Percentiles rank a stretch among this genome's conserved stretches.
Conservation (phyloP, 1,139 yeast species). For the Zygoascus sp. region DNA sequence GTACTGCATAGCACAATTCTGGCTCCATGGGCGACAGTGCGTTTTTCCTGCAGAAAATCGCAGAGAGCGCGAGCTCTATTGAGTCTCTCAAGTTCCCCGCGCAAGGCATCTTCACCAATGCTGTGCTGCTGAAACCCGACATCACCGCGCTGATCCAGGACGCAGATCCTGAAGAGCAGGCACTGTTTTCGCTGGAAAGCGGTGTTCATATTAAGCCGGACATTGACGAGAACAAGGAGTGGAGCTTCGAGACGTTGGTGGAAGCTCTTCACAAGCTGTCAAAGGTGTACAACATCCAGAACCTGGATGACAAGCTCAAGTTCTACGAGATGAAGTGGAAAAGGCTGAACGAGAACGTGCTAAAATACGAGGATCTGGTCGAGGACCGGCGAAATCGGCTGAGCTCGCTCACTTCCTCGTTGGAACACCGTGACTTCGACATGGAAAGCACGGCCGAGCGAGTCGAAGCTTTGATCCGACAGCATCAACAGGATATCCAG, state of each 20-base stretch:
- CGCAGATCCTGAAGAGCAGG: conserved; percentile 51
- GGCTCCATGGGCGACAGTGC: conserved; percentile 9
- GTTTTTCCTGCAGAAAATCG: conserved; percentile 22
- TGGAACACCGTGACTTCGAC: conserved; percentile 22
- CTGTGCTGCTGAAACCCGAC: conserved; percentile 51
- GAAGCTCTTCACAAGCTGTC: conserved; percentile 32
- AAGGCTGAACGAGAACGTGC: conserved; percentile 27
- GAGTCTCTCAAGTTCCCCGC: conserved; percentile 43
- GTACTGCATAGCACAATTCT: too few relatives aligned
- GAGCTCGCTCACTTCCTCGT: conserved; percentile 18
- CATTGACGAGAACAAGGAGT: conserved; percentile 22
- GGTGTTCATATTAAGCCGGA: conserved; percentile 13
- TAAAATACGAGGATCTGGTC: conserved; percentile 34
- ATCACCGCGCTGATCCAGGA: conserved; percentile 59
- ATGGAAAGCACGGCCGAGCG: conserved; percentile 17
- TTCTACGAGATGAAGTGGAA: conserved; percentile 24
- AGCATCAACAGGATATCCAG: conserved; percentile 31
- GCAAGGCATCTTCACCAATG: conserved; percentile 63
- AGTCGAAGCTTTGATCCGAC: conserved; percentile 23
- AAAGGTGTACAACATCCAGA: conserved; percentile 33
- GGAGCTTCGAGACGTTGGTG: conserved; percentile 33
- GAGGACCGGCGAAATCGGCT: conserved; percentile 29
- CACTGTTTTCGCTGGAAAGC: conserved; percentile 40
- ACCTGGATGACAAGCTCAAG: conserved; percentile 28
- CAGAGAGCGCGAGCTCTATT: conserved; percentile 31